Evolutionary conservation across 768 basidiomycete species (phyloP).

Genomic region (Boletus rufocinnamomeus): DNA sequence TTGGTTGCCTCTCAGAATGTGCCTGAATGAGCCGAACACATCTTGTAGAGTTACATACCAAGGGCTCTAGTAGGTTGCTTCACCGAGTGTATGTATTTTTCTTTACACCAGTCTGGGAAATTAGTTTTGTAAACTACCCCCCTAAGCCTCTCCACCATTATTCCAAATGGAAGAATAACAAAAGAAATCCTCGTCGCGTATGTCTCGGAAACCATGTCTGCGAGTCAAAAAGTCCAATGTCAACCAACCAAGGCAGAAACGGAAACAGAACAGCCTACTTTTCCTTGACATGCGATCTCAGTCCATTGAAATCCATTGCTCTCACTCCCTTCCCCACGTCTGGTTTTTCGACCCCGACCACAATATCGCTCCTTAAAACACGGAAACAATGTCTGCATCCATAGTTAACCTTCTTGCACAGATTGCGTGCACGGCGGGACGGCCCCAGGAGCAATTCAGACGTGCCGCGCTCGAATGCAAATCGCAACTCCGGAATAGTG

Average conservation of each 20-base stretch:
- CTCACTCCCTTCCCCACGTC: constrained; percentile 11
- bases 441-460: constrained; percentile 22
- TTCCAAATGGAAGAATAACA: constrained; percentile 13
- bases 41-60: not conserved
- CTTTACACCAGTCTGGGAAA: not conserved
- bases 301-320: constrained; percentile 52
- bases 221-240: constrained; percentile 4
- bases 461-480: constrained; percentile 29
- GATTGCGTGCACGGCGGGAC: constrained; percentile 22
- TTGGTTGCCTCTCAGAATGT: constrained; percentile 17
- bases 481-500: not conserved
- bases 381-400: constrained; percentile 56
- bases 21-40: not conserved
- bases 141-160: too few relatives aligned
- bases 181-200: constrained; percentile 60
- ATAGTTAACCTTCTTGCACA: constrained; percentile 42
- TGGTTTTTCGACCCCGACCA: not conserved
- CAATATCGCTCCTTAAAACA: not conserved
- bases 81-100: not conserved
- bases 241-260: constrained; percentile 5
- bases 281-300: constrained; percentile 62
- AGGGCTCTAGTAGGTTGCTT: not conserved
- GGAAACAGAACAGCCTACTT: constrained; percentile 45
- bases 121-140: not conserved
- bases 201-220: constrained; percentile 51